Conservation (phyloP, 495 filamentous ascomycete species). For the Lindgomyces ingoldianus region DNA sequence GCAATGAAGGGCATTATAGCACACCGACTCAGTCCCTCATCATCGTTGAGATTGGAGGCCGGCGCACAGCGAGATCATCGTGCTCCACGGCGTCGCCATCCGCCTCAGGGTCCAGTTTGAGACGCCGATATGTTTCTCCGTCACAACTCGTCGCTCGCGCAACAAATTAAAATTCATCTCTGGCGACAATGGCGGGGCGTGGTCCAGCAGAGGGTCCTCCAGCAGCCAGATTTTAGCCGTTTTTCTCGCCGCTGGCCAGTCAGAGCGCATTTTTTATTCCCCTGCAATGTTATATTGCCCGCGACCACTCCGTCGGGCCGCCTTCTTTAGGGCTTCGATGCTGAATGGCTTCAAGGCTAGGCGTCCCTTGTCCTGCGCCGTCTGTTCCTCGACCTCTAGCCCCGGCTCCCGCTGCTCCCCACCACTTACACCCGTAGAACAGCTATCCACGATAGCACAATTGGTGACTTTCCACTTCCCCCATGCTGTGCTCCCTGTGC, state of each 20-base stretch:
- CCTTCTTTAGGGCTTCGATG: conserved; percentile 4
- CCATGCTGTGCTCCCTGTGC: too few relatives aligned
- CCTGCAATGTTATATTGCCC: conserved; percentile 25
- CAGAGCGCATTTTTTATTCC: conserved; percentile 10
- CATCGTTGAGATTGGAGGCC: not conserved
- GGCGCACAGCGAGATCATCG: not conserved
- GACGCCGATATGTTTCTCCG: not conserved
- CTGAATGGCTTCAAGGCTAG: not conserved
- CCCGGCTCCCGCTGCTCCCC: conserved; percentile 18
- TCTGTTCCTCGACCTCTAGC: not conserved
- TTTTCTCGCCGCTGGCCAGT: conserved; percentile 13
- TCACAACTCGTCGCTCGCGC: not conserved
- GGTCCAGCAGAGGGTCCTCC: not conserved
- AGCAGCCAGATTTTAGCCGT: conserved; percentile 12
- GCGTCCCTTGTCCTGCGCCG: not conserved
- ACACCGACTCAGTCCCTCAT: too few relatives aligned
- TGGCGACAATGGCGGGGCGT: not conserved
- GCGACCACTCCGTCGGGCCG: conserved; percentile 13
- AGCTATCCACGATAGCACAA: conserved; percentile 15
- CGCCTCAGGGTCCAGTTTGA: too few relatives aligned
- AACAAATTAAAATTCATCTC: conserved; percentile 18
- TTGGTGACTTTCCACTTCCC: not conserved
- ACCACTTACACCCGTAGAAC: conserved; percentile 6
- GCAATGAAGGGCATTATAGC: not conserved
- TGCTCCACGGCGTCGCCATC: not conserved